These are phyloP conservation scores for Pelargonium myrrhifolium DNA, from an alignment of 441 rosid genomes.

Conservation along the genomic window DNA sequence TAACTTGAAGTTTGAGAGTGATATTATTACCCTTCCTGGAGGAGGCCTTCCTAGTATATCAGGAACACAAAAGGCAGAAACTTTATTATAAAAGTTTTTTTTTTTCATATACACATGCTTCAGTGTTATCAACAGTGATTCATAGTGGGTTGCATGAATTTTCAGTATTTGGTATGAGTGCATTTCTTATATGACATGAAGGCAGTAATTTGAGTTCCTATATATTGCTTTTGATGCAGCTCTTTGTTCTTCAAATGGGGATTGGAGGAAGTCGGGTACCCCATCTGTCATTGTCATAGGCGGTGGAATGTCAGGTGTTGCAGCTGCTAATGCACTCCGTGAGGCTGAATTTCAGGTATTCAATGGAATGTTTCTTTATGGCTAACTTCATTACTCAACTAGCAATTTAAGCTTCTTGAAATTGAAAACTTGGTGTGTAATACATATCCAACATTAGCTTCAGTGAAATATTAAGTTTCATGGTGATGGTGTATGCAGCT, in stretches of 20 bases:
- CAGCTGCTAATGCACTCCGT: constrained; percentile 84
- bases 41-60: not conserved
- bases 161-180: not conserved
- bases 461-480: not conserved
- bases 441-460: too few species aligned
- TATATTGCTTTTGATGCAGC: constrained; percentile 28
- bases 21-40: too few species aligned
- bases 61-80: not conserved
- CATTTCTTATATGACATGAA: not conserved
- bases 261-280: constrained; percentile 39
- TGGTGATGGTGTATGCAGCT: not conserved
- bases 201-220: not conserved
- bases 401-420: too few species aligned
- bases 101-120: not conserved
- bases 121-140: not conserved
- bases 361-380: not conserved
- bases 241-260: constrained; percentile 37
- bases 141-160: not conserved
- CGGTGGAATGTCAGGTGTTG: constrained; percentile 77
- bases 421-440: too few species aligned
- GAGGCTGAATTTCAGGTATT: constrained; percentile 81
- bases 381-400: not conserved
- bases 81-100: not conserved
- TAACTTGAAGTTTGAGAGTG: not conserved
- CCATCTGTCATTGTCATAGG: constrained; percentile 86